Base-by-base conservation (phyloP, 176 grass and related monocot species). In the Triticum timopheevii region DNA sequence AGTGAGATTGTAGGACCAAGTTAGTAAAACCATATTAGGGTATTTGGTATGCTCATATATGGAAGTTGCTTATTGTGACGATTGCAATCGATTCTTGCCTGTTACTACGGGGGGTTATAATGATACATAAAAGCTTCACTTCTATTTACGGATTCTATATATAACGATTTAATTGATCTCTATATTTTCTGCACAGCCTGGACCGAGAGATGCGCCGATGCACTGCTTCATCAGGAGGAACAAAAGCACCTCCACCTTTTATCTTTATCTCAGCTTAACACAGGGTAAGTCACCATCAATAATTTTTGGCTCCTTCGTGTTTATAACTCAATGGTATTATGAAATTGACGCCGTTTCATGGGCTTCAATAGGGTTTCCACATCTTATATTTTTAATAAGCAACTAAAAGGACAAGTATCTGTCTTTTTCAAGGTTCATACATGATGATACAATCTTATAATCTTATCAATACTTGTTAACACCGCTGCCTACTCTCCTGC, bases 171-270 rank as follows among this genome's bases (percentile, higher is more conserved):
- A 49, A 39, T 78, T 44, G 30, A 71, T 34, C 1, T 54, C 4
- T 33, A 17, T 39, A 16, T 89, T 65, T 50, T 62, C 73, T 78
- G 25, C 63, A 71, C 90, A 98, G 96, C 87, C 96, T 68, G 93
- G 93, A 67, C 93, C 93, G 10, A 92, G 81, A 34, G 92, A 94
- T 92, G 86, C 74, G 40, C 91, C 94, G 59, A 92, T 98, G 83
- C 96, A 96, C 34, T 98, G 96, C 85, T 96, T 98, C 73, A 98
- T 98, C 70, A 91, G 64, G 82, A 95, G 96, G 84, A 95, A 96
- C 85, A 96, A 91, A 84, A 96, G 88, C 80, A 96, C 88, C 65
- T 98, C 93, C 2, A 98, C 90, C 5, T 98, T 96, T 82, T 85
- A 86, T 84, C 86, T 98, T 22, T 89, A 93, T 82, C 96, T 98